These are phyloP conservation scores for Geoglossum cookeanum DNA, from an alignment of 2,329 filamentous ascomycete genomes.

Conservation along the genomic window DNA sequence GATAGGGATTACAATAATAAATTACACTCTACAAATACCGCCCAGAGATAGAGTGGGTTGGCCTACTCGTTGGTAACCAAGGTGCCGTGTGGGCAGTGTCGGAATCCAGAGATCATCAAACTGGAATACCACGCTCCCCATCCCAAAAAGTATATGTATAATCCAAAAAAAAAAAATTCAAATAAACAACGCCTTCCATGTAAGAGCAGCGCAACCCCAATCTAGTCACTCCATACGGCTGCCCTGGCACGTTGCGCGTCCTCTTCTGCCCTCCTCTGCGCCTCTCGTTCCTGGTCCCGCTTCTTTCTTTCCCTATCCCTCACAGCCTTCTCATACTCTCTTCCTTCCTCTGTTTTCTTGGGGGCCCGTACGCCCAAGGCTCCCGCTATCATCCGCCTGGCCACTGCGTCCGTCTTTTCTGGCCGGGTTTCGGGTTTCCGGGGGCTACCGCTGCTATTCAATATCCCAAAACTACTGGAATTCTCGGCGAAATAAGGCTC, in stretches of 20 bases:
- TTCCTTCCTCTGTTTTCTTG: slow-evolving; percentile 71
- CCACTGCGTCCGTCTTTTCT: slow-evolving; percentile 87
- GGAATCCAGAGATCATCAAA: too few species aligned
- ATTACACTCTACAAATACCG: too few species aligned
- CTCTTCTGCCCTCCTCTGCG: slow-evolving; percentile 41
- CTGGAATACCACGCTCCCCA: too few species aligned
- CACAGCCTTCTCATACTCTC: slow-evolving; percentile 64
- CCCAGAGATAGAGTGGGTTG: too few species aligned
- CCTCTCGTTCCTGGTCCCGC: slow-evolving; percentile 50
- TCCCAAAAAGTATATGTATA: too few species aligned
- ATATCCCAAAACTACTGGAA: not conserved
- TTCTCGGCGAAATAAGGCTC: not conserved
- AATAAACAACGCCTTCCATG: too few species aligned
- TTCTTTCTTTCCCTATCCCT: slow-evolving; percentile 70
- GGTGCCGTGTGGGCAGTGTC: too few species aligned
- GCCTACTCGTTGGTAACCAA: too few species aligned
- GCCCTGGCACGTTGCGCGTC: slow-evolving; percentile 55
- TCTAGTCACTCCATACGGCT: slow-evolving; percentile 62
- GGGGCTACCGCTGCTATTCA: not conserved
- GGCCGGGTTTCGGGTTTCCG: slow-evolving; percentile 23
- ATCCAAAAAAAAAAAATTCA: too few species aligned
- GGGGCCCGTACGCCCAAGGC: slow-evolving; percentile 67
- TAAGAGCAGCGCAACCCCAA: too few species aligned
- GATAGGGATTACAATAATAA: too few species aligned
- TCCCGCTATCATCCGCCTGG: slow-evolving; percentile 73